Conservation (phyloP, 2,329 filamentous ascomycete species). For the Sclerotinia spermophila region DNA sequence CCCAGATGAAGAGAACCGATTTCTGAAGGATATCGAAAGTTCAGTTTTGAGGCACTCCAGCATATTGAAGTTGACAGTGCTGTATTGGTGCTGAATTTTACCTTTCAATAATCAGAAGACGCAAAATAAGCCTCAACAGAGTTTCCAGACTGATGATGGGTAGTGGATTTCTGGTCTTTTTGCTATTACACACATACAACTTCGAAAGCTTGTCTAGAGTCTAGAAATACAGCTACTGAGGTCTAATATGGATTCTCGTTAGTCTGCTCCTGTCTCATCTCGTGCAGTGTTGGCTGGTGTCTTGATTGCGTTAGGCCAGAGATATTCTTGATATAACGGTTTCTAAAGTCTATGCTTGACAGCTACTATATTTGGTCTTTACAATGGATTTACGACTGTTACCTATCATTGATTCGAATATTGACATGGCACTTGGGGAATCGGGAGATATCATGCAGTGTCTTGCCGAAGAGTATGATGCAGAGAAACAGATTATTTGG, state of each 20-base stretch:
- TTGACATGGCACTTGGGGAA: no score
- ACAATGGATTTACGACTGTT: no score
- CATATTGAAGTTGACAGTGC: neutral
- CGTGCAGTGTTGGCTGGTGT: neutral
- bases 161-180: neutral
- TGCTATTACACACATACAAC: neutral
- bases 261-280: neutral
- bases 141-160: neutral
- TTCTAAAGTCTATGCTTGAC: neutral
- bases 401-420: no score
- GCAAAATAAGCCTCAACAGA: neutral
- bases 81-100: neutral
- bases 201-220: neutral
- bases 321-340: neutral
- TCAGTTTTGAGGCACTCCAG: neutral
- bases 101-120: neutral
- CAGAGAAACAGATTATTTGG: no score
- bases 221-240: neutral
- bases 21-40: neutral
- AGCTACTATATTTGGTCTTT: no score
- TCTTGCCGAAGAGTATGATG: no score
- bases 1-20: neutral
- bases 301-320: neutral
- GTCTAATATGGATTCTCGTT: neutral
- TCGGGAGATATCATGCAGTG: no score